Evolutionary conservation across 768 basidiomycete species (phyloP), one percentile per base, ranked within the genome.

Genomic region (Auricularia sp.): DNA sequence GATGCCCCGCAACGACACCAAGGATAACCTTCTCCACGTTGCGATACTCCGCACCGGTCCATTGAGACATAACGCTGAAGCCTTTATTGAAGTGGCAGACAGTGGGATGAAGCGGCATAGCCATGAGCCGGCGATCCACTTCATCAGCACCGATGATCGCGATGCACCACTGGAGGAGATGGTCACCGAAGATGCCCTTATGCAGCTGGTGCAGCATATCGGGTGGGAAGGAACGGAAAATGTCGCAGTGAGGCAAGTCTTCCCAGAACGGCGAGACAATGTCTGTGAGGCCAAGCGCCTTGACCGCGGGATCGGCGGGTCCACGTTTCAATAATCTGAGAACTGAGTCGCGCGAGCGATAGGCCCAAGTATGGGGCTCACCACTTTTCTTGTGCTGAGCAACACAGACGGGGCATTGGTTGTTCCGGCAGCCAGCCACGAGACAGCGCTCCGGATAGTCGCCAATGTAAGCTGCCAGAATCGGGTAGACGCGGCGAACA

Each of bases 181-280:
- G 80, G 62, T 80, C 76, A 62, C 79, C 79, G 73, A 82, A 79
- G 2, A 80, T 64, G 0, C 81, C 81, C 66, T 83, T 78, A 69
- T 81, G 75, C 0, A 83, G 70, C 67, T 82, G 80, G 65, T 84
- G 81, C 16, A 82, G 76, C 33, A 81, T 54, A 71, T 81, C 71
- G n/a, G 77, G 75, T 0, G 76, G 78, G 36, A 83, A 66, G 18
- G 65, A 72, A 0, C 37, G 0, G 67, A 77, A 80, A 36, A 83
- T 82, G 67, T 82, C 66, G 54, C 69, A 62, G 65, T 73, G 75
- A 0, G 79, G 80, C 11, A 82, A 66, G 51, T 78, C 67, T 1
- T 54, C 58, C 80, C 80, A 81, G 67, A 80, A 81, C 13, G 79
- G 81, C n/a, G 54, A 3, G n/a, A 21, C 7, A 29, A 58, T 34